Percentiles rank a stretch among this genome's conserved stretches.
Evolutionary conservation across 352 stramenopile species (phyloP).

Genomic region (Aphanomyces euteiches): DNA sequence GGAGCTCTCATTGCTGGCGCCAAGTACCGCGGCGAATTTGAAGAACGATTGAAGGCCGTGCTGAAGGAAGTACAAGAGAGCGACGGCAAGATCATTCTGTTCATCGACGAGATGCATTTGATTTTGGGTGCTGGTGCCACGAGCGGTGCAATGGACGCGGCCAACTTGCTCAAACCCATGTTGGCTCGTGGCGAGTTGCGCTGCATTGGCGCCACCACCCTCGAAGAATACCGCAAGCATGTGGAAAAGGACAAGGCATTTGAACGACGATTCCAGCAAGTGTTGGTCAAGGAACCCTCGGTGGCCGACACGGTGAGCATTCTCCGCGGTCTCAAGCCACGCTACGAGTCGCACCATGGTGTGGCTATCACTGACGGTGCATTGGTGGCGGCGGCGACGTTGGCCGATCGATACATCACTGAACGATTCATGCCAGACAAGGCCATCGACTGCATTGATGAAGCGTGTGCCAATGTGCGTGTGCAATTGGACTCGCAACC

Average conservation of each 20-base stretch:
- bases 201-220: slow-evolving; percentile 97
- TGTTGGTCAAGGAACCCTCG: slow-evolving; percentile 91
- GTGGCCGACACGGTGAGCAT: slow-evolving; percentile 96
- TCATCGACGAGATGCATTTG: slow-evolving; percentile 98
- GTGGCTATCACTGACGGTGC: slow-evolving; percentile 93
- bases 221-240: slow-evolving; percentile 97
- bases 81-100: slow-evolving; percentile 96
- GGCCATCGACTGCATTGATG: slow-evolving; percentile 94
- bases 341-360: slow-evolving; percentile 97
- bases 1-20: slow-evolving; percentile 94
- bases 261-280: slow-evolving; percentile 96
- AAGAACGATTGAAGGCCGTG: slow-evolving; percentile 95
- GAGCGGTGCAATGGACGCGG: slow-evolving; percentile 94
- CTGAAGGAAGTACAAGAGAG: slow-evolving; percentile 92
- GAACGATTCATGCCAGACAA: slow-evolving; percentile 92
- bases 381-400: slow-evolving; percentile 91
- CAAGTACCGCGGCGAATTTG: slow-evolving; percentile 98
- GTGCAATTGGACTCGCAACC: slow-evolving; percentile 95
- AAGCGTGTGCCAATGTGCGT: slow-evolving; percentile 87
- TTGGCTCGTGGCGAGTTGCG: slow-evolving; percentile 94
- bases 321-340: slow-evolving; percentile 91
- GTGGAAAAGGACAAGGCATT: slow-evolving; percentile 99
- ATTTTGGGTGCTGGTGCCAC: slow-evolving; percentile 93
- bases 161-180: slow-evolving; percentile 98
- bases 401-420: slow-evolving; percentile 92